Base-by-base conservation (phyloP, 2,329 filamentous ascomycete species). In the Penicillium sp. region DNA sequence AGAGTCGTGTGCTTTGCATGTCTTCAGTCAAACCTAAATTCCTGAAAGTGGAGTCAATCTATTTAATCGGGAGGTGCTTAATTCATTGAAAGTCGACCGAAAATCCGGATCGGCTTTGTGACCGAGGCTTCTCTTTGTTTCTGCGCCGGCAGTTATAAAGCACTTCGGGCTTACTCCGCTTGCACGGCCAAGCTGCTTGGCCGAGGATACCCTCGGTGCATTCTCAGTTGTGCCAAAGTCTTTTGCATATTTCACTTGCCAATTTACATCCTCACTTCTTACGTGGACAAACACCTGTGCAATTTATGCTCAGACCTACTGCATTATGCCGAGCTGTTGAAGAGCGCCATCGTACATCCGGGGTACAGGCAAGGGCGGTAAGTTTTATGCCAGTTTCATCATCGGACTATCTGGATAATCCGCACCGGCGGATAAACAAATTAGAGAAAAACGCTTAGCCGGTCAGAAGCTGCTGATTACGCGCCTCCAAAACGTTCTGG, bases 381-480 rank as follows among this genome's bases (percentile, higher is more conserved):
- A 37, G 16, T 2, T 9, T 37, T 37, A 4, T 37, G 35, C 35
- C 16, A 37, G 1, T 0, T n/a, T 19, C 35, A 8, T 10, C 3
- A 16, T 3, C 35, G 35, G 35, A 37, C 3, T 37, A 37, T n/a
- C 16, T 2, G 4, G 2, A n/a, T 37, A n/a, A n/a, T 37, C 35
- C 35, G 35, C 35, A 6, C 3, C 7, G 1, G 16, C 35, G 35
- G 35, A 37, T 37, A 37, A 37, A 37, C 35, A 8, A 37, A 37
- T 19, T 37, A n/a, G 21, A n/a, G 59, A 14, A 5, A 27, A 61
- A 39, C 43, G 48, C 52, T 62, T 62, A 59, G 47, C 61, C 61
- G 55, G 26, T 25, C 53, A 57, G 44, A 45, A 58, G 53, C 16
- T 37, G 14, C 14, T 7, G 35, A 37, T 37, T 37, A 37, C 35